Evolutionary conservation across 805 yeast genomes (phyloP), one percentile per base, ranked within the genome.

Genomic region (Nematodospora valgi): DNA sequence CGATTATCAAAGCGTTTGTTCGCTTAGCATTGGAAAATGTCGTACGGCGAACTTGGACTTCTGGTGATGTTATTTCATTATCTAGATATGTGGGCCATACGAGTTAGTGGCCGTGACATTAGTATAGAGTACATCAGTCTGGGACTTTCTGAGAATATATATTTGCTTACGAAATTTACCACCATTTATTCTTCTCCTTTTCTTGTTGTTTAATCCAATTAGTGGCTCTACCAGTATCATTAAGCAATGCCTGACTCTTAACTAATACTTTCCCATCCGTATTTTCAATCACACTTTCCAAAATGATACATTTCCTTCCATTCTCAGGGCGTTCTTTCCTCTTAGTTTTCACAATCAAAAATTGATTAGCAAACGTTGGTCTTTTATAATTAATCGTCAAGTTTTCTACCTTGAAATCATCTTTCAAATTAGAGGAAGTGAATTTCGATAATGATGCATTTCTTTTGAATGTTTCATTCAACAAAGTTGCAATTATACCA

Each of bases 331-430:
- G 44, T 14, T 66, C 57, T 14, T 70, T 56, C 23, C 42, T 44
- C 14, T 37, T 47, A 0, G 87, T 75, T 48, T 72, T 78, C 12
- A 88, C 68, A 3, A 84, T 70, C 24, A 87, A 68, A 48, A 87
- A 85, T 41, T 79, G 87, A 51, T 86, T 80, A 10, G 91, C 88
- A 35, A 83, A 56, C 0, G 95, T 80, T 7, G 96, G 96, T 41
- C 70, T 65, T 39, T 67, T 74, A 58, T 88, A 88, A 27, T 66
- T 64, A 10, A 80, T 49, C 6, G 70, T 59, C 30, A 79, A 54
- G 16, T 59, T 54, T 23, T 70, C 68, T 3, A 81, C 78, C 44
- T 68, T 72, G 19, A 76, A 58, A 25, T 62, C 70, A 30, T 70
- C 74, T 14, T 70, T 70, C 41, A 49, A 56, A 46, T 49, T 48